phyloP scores from a whole-genome alignment of 2,329 filamentous ascomycete species.

The Boeremia lycopersici region DNA sequence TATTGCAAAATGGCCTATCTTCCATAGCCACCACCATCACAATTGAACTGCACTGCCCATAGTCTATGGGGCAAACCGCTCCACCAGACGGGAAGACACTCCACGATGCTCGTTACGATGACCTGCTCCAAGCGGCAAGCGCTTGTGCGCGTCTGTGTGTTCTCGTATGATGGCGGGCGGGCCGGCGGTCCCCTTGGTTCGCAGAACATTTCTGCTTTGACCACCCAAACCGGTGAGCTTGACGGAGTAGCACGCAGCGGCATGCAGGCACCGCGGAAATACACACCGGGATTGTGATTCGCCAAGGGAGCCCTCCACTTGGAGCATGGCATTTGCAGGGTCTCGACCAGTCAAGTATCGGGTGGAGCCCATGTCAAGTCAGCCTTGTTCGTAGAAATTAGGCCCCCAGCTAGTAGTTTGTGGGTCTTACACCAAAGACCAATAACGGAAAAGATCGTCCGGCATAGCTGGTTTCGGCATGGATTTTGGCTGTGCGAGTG shows the following conservation, averaged over 20 bases:
- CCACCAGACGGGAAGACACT: conserved; percentile 7
- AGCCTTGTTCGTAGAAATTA: conserved; percentile 39
- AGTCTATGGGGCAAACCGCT: neutral
- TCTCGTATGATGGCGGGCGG: conserved; percentile 17
- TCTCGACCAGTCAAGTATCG: conserved; percentile 15
- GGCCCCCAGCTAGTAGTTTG: conserved; percentile 42
- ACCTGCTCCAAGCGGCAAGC: conserved; percentile 20
- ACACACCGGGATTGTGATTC: conserved; percentile 12
- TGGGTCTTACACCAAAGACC: conserved; percentile 33
- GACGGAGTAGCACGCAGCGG: conserved; percentile 21
- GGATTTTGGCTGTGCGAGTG: neutral
- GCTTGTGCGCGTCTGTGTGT: conserved; percentile 16
- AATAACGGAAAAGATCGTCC: conserved; percentile 6
- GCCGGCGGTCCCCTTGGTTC: conserved; percentile 20
- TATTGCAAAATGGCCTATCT: neutral
- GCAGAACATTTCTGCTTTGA: conserved; percentile 18
- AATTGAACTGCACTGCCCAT: neutral
- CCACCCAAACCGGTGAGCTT: conserved; percentile 20
- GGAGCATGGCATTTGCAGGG: conserved; percentile 12
- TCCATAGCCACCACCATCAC: conserved; percentile 10
- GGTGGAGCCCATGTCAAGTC: conserved; percentile 27
- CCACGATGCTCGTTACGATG: conserved; percentile 16
- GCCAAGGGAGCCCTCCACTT: conserved; percentile 11
- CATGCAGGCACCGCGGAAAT: conserved; percentile 17
- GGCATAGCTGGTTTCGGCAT: conserved; percentile 9